phyloP scores from a whole-genome alignment of 805 yeast species.

The Ogataea chonburiensis region DNA sequence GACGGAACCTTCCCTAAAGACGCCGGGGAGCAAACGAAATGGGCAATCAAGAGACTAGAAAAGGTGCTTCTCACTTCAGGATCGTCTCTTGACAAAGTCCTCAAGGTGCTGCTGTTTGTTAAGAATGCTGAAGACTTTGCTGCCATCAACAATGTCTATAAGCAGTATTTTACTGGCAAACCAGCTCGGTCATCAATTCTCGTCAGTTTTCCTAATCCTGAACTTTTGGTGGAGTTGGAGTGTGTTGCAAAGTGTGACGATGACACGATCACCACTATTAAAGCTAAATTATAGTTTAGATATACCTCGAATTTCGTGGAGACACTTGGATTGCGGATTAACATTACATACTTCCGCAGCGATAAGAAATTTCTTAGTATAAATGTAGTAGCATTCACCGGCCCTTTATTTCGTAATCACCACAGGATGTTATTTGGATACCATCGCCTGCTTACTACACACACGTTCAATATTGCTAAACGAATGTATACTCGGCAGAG shows the following conservation, averaged over 20 bases:
- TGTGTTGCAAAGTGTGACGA: conserved; percentile 32
- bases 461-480: too few species aligned
- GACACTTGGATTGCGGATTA: neutral
- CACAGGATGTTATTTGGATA: too few species aligned
- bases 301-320: neutral
- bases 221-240: conserved; percentile 51
- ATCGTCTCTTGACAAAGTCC: conserved; percentile 42
- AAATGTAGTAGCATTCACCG: too few species aligned
- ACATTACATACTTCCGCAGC: too few species aligned
- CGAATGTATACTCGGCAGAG: too few species aligned
- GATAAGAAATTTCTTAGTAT: too few species aligned
- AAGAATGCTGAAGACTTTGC: conserved; percentile 42
- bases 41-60: conserved; percentile 44
- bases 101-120: conserved; percentile 51
- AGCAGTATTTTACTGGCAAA: conserved; percentile 42
- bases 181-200: conserved; percentile 56
- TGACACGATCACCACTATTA: neutral
- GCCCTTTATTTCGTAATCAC: too few species aligned
- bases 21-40: conserved; percentile 44
- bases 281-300: neutral
- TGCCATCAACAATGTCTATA: conserved; percentile 45
- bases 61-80: conserved; percentile 44
- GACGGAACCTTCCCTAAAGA: conserved; percentile 34
- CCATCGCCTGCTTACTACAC: too few species aligned
- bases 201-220: conserved; percentile 50